Percentiles rank a stretch among this genome's conserved stretches.
phyloP scores from a whole-genome alignment of 177 flowering plant species.

The Vitis hybrid region DNA sequence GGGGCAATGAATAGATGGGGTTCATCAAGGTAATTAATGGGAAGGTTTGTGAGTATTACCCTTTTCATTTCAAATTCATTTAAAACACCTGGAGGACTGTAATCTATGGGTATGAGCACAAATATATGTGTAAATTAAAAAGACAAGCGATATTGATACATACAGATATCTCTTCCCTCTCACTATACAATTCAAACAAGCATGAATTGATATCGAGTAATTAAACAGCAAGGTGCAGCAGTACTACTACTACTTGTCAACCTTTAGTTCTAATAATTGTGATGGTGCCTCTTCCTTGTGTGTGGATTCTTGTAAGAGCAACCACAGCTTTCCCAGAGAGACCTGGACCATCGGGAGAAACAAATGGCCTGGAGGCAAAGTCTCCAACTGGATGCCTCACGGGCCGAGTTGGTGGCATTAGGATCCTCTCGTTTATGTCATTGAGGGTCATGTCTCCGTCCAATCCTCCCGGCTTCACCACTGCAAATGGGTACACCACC shows the following conservation, averaged over 20 bases:
- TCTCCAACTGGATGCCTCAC: slow-evolving; percentile 94
- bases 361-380: slow-evolving; percentile 74
- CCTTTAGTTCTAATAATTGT: slow-evolving; percentile 89
- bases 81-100: no score
- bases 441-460: slow-evolving; percentile 82
- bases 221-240: not conserved
- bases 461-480: slow-evolving; percentile 88
- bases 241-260: slow-evolving; percentile 12
- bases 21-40: no score
- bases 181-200: slow-evolving; percentile 14
- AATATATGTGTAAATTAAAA: no score
- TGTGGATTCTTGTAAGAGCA: slow-evolving; percentile 78
- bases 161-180: slow-evolving; percentile 1
- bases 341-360: slow-evolving; percentile 61
- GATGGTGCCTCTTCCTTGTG: slow-evolving; percentile 91
- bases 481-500: slow-evolving; percentile 79
- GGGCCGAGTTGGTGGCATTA: slow-evolving; percentile 81
- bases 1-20: no score
- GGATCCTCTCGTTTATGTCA: slow-evolving; percentile 81
- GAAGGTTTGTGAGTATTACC: no score
- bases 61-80: no score
- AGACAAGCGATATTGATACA: no score
- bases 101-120: no score
- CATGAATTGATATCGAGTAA: not conserved
- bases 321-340: slow-evolving; percentile 92